phyloP scores from a whole-genome alignment of 2,329 filamentous ascomycete genomes.

The Aspergillus aculeatinus region DNA sequence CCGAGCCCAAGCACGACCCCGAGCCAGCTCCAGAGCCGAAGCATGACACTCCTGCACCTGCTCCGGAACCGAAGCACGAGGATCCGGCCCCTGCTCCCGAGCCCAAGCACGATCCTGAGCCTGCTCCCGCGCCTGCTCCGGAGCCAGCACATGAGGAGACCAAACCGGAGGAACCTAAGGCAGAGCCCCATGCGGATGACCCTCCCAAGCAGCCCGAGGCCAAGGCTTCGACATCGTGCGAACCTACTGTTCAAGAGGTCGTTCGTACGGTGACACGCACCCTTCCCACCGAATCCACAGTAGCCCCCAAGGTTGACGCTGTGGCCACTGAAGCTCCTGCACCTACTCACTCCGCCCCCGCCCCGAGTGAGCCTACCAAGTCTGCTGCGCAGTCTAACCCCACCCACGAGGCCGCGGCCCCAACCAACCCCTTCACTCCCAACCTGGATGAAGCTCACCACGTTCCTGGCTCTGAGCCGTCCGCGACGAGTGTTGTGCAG shows the following conservation, averaged over 20 bases:
- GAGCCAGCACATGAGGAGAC: not conserved
- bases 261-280: slow-evolving; percentile 32
- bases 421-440: not conserved
- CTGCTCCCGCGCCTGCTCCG: not conserved
- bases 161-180: not conserved
- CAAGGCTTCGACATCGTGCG: not conserved
- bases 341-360: not conserved
- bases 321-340: not conserved
- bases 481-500: not conserved
- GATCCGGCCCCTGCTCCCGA: not conserved
- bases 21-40: too few relatives aligned
- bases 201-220: not conserved
- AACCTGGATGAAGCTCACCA: not conserved
- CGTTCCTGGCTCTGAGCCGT: not conserved
- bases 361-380: not conserved
- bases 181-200: not conserved
- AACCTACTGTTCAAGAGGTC: slow-evolving; percentile 19
- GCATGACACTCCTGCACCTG: not conserved
- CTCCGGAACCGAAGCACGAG: not conserved
- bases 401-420: not conserved
- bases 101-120: not conserved
- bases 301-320: not conserved
- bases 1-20: too few relatives aligned
- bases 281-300: not conserved
- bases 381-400: not conserved